Percentiles rank a stretch among this genome's conserved stretches.
phyloP scores from a whole-genome alignment of 2,329 filamentous ascomycete genomes.

The Nemania diffusa region DNA sequence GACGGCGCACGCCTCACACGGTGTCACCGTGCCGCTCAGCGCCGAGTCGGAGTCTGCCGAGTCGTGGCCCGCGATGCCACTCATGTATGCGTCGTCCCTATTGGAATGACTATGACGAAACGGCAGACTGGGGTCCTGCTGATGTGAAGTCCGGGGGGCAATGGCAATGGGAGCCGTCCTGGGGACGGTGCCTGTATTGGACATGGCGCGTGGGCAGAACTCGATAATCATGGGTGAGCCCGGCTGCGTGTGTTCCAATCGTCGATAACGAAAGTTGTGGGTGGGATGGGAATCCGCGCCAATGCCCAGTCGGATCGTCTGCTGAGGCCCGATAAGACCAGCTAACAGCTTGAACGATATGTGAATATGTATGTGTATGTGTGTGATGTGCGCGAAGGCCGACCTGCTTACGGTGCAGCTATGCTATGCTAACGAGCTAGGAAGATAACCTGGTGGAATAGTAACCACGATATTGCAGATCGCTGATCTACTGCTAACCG shows the following conservation, averaged over 20 bases:
- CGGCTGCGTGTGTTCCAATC: conserved; percentile 23
- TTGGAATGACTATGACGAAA: conserved; percentile 53
- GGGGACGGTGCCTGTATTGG: conserved; percentile 63
- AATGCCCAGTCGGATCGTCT: conserved; percentile 15
- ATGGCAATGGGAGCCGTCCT: conserved; percentile 74
- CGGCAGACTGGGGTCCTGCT: conserved; percentile 56
- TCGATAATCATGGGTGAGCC: conserved; percentile 39
- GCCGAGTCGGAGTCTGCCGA: conserved; percentile 61
- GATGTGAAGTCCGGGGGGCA: conserved; percentile 67
- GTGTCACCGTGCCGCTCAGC: conserved; percentile 58
- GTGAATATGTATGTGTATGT: no score
- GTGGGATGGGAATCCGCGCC: conserved; percentile 30
- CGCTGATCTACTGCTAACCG: conserved; percentile 28
- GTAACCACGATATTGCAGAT: conserved; percentile 19
- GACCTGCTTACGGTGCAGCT: conserved; percentile 30
- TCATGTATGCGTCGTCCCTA: conserved; percentile 61
- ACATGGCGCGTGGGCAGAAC: conserved; percentile 57
- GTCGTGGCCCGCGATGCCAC: conserved; percentile 63
- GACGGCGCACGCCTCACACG: conserved; percentile 79
- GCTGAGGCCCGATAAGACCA: conserved; percentile 28
- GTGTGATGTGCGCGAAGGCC: conserved; percentile 22
- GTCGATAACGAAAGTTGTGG: conserved; percentile 33
- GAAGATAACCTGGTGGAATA: conserved; percentile 13
- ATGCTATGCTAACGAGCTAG: conserved; percentile 1
- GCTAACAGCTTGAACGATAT: conserved; percentile 5